Percentiles rank a stretch among this genome's conserved stretches.
phyloP scores from a whole-genome alignment of 2,329 filamentous ascomycete species.

The Venturiaceae sp. region DNA sequence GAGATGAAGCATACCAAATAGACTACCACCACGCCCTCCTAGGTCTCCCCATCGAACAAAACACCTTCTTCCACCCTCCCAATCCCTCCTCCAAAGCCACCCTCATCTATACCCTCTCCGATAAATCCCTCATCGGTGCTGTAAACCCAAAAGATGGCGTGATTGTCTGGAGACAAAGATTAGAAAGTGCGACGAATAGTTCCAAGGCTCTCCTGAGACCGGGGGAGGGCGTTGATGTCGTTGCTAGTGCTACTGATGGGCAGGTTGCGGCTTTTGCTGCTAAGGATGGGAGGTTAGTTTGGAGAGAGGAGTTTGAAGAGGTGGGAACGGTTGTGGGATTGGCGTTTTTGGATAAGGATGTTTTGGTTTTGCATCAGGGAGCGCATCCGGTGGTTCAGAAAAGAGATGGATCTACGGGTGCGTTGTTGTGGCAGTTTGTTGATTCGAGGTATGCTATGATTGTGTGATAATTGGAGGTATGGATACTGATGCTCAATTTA shows the following conservation, averaged over 20 bases:
- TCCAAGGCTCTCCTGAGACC: slow-evolving; percentile 48
- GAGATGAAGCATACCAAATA: slow-evolving; percentile 81
- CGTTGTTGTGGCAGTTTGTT: slow-evolving; percentile 67
- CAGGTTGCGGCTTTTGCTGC: slow-evolving; percentile 76
- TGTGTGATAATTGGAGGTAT: slow-evolving; percentile 3
- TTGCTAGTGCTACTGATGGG: slow-evolving; percentile 63
- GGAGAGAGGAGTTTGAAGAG: slow-evolving; percentile 55
- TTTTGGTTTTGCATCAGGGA: slow-evolving; percentile 56
- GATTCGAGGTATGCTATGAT: slow-evolving; percentile 41
- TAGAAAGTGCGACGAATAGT: slow-evolving; percentile 36
- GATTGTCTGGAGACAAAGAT: slow-evolving; percentile 75
- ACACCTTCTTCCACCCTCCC: slow-evolving; percentile 92
- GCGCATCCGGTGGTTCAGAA: slow-evolving; percentile 54
- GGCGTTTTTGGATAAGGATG: slow-evolving; percentile 72
- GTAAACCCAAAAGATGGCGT: slow-evolving; percentile 80
- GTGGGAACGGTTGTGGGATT: slow-evolving; percentile 52
- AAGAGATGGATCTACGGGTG: slow-evolving; percentile 62
- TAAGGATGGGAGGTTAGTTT: slow-evolving; percentile 66
- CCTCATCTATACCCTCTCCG: slow-evolving; percentile 82
- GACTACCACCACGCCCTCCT: slow-evolving; percentile 91
- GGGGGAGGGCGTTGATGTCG: slow-evolving; percentile 68
- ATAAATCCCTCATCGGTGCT: slow-evolving; percentile 73
- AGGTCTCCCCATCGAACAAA: slow-evolving; percentile 68
- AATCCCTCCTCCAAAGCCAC: slow-evolving; percentile 73
- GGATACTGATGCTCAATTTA: slow-evolving; percentile 23